Percentiles rank a stretch among this genome's conserved stretches.
These are phyloP conservation scores for Fennellomyces sp. DNA, from an alignment of 371 early-diverging fungal genomes.

Conservation along the genomic window DNA sequence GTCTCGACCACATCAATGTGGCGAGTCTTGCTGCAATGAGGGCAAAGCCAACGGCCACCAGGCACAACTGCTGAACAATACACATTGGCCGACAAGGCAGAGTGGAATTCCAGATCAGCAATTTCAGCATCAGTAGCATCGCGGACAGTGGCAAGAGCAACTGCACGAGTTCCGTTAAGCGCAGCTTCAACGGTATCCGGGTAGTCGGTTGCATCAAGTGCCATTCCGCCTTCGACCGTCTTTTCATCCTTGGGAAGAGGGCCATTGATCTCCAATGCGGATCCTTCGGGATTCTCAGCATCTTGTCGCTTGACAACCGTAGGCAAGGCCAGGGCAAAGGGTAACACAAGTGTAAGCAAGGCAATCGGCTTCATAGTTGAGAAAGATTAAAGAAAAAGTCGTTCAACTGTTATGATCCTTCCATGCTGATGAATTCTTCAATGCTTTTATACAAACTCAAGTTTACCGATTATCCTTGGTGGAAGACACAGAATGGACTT, in stretches of 20 bases:
- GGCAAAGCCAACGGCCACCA: conserved; percentile 13
- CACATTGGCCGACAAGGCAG: conserved; percentile 14
- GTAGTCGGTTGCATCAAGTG: conserved; percentile 7
- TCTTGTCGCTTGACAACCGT: neutral
- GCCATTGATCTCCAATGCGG: conserved; percentile 12
- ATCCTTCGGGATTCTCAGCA: conserved; percentile 14
- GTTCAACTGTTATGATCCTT: too few species aligned
- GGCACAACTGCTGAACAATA: conserved; percentile 19
- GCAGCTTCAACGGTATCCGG: conserved; percentile 1
- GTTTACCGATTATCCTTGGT: too few species aligned
- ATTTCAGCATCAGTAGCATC: conserved; percentile 7
- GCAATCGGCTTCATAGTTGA: too few species aligned
- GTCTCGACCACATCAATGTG: conserved; percentile 14
- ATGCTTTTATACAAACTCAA: too few species aligned
- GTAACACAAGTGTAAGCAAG: too few species aligned
- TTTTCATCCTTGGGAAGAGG: conserved; percentile 11
- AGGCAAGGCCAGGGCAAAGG: too few species aligned
- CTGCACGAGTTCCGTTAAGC: neutral
- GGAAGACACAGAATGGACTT: too few species aligned
- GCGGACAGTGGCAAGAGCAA: neutral
- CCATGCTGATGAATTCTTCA: too few species aligned
- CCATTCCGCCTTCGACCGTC: conserved; percentile 11
- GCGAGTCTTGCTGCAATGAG: conserved; percentile 10
- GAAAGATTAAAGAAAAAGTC: too few species aligned
- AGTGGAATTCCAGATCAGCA: conserved; percentile 3